Percentiles rank a stretch among this genome's conserved stretches.
These are phyloP conservation scores for Rhodotorula sp. DNA, from an alignment of 1,284 basidiomycete species.

Conservation along the genomic window DNA sequence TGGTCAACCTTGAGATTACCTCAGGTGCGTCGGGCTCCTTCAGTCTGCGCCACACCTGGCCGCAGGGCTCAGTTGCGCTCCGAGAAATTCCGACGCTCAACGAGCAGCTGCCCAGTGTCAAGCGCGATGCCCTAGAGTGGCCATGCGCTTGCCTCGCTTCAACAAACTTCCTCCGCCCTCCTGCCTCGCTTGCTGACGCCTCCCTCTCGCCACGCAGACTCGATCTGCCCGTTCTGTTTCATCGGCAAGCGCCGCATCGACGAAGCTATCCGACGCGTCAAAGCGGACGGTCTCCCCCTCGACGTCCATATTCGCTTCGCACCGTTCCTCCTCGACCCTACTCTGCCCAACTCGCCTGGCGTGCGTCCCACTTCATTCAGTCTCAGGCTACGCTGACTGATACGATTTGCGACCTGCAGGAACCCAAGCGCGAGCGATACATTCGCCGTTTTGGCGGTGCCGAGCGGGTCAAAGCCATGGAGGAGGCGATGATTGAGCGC, in stretches of 20 bases:
- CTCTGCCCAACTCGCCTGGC: constrained; percentile 54
- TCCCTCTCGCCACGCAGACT: neutral
- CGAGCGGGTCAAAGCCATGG: constrained; percentile 57
- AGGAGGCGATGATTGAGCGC: constrained; percentile 52
- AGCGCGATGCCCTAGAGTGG: too few relatives aligned
- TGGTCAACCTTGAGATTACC: constrained; percentile 29
- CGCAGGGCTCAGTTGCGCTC: too few relatives aligned
- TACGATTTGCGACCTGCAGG: neutral
- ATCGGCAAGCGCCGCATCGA: constrained; percentile 69
- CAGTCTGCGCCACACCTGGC: neutral
- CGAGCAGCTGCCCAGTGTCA: too few relatives aligned
- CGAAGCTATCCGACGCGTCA: constrained; percentile 58
- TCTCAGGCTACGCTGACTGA: too few relatives aligned
- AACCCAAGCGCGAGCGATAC: constrained; percentile 57
- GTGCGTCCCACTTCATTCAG: too few relatives aligned
- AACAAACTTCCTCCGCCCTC: too few relatives aligned
- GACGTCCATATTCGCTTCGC: constrained; percentile 68
- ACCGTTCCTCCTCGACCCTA: constrained; percentile 63
- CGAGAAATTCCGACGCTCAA: too few relatives aligned
- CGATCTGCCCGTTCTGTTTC: constrained; percentile 41
- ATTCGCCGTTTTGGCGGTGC: constrained; percentile 58
- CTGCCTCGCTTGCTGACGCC: neutral
- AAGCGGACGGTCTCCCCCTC: constrained; percentile 62
- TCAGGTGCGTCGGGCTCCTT: constrained; percentile 1
- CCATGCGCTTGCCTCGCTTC: too few relatives aligned